These are phyloP conservation scores for Austroboletus novae-zelandiae DNA, from an alignment of 1,284 basidiomycete species.

Conservation along the genomic window DNA sequence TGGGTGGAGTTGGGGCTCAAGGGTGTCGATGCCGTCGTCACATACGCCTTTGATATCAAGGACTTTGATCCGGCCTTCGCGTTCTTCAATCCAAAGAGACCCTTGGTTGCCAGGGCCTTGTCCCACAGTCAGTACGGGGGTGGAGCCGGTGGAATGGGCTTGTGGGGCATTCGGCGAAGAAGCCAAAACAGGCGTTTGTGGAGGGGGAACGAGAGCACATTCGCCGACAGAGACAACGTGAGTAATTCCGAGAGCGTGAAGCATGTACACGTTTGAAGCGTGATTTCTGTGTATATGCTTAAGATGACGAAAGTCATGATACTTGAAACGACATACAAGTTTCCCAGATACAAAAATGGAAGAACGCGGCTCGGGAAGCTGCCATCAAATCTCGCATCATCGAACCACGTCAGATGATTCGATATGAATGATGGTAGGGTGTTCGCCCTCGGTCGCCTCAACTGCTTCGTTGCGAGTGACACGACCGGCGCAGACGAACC, in stretches of 20 bases:
- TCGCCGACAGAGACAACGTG: slow-evolving; percentile 98
- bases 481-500: slow-evolving; percentile 15
- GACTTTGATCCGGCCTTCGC: slow-evolving; percentile 84
- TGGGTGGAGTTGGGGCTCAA: slow-evolving; percentile 83
- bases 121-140: slow-evolving; percentile 42
- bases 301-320: slow-evolving; percentile 4
- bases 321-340: slow-evolving; percentile 61
- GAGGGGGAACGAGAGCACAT: slow-evolving; percentile 78
- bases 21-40: slow-evolving; percentile 94
- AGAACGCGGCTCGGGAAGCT: slow-evolving; percentile 93
- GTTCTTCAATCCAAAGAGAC: slow-evolving; percentile 84
- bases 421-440: slow-evolving; percentile 64
- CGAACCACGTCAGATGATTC: slow-evolving; percentile 88
- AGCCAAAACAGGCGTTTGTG: slow-evolving; percentile 30
- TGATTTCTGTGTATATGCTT: slow-evolving; percentile 62
- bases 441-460: slow-evolving; percentile 61
- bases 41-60: slow-evolving; percentile 87
- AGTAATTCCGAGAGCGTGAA: slow-evolving; percentile 93
- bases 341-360: slow-evolving; percentile 94
- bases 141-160: slow-evolving; percentile 1
- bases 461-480: slow-evolving; percentile 10
- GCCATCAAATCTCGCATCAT: slow-evolving; percentile 89
- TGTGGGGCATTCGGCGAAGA: slow-evolving; percentile 1
- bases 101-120: slow-evolving; percentile 56
- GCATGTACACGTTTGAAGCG: slow-evolving; percentile 93